Evolutionary conservation across 148 eudicot genomes (phyloP), one percentile per base, ranked within the genome.

Genomic region (Spergularia bocconei): DNA sequence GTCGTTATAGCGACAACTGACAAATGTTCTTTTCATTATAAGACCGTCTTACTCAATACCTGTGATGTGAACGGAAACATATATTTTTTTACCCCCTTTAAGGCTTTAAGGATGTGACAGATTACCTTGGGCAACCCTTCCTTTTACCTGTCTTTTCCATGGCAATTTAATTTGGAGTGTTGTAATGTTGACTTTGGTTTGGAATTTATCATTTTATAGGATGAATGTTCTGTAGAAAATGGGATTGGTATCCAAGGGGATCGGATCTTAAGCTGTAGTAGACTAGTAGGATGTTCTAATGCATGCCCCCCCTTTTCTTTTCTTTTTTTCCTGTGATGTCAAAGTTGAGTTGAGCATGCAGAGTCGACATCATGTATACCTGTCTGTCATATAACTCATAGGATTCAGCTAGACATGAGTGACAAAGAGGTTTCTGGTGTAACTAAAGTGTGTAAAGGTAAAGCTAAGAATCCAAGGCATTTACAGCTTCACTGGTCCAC

Each of bases 401-500:
- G 78, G 71, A 78, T 78, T 78, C 82, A 23, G 70, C 72, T 75
- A 71, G 12, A 66, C 73, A 44, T 69, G 8, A 41, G 25, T 23
- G 66, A 80, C 61, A 39, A 66, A 77, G 79, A 72, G 65, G 59
- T 72, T 75, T 74, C 70, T 79, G 59, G 67, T 71, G 67, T 48
- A 57, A 73, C 47, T 13, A 77, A 80, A 65, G 67, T 44, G 36
- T 44, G 69, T 2, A 21, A 55, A 55, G 71, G 58, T 67, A 79
- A 73, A 80, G 68, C 77, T 58, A 76, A 80, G 79, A 64, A 76
- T 80, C 83, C 83, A 71, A 80, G 69, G 79, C 62, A 55, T 52
- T 29, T 33, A 76, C 25, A 76, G 73, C 67, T 53, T 70, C 47
- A 76, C 25, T 71, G 77, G 75, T 61, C 75, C 33, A 71, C 48